Evolutionary conservation across 1,284 basidiomycete genomes (phyloP).

Genomic region (Quambalaria eucalypti): DNA sequence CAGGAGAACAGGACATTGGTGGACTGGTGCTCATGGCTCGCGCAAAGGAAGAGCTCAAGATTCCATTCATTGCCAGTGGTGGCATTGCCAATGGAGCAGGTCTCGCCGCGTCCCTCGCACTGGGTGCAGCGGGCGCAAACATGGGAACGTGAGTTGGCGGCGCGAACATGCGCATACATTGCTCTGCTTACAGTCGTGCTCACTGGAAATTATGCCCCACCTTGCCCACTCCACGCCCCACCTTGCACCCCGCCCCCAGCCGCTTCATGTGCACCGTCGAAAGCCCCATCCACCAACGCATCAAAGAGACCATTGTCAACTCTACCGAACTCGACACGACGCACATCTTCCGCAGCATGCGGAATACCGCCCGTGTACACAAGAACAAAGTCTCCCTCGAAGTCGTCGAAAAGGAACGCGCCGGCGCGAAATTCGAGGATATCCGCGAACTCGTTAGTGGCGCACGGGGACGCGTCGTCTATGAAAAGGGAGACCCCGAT

Average conservation of each 20-base stretch:
- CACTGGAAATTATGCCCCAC: constrained; percentile 1
- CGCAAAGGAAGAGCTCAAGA: constrained; percentile 71
- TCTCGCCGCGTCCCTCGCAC: constrained; percentile 67
- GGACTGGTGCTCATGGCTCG: constrained; percentile 82
- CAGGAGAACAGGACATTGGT: constrained; percentile 88
- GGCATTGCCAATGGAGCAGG: constrained; percentile 58
- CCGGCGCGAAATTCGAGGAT: constrained; percentile 80
- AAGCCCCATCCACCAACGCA: constrained; percentile 75
- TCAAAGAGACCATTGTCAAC: constrained; percentile 79
- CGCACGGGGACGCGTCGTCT: constrained; percentile 65
- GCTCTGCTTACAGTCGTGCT: background rate
- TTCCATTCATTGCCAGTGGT: constrained; percentile 82
- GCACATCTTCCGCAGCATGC: constrained; percentile 74
- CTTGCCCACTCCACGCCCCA: background rate
- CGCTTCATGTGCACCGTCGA: constrained; percentile 65
- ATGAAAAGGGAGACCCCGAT: constrained; percentile 74
- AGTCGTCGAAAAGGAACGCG: constrained; percentile 73
- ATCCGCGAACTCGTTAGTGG: constrained; percentile 71
- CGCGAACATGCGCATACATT: background rate
- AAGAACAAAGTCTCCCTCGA: constrained; percentile 53
- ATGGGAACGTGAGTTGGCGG: constrained; percentile 11
- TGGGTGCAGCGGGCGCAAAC: constrained; percentile 57
- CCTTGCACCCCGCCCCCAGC: constrained; percentile 54
- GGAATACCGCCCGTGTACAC: constrained; percentile 79
- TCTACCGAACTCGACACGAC: constrained; percentile 65